Evolutionary conservation across 2,329 filamentous ascomycete genomes (phyloP).

Genomic region (Metarhizium brunneum): DNA sequence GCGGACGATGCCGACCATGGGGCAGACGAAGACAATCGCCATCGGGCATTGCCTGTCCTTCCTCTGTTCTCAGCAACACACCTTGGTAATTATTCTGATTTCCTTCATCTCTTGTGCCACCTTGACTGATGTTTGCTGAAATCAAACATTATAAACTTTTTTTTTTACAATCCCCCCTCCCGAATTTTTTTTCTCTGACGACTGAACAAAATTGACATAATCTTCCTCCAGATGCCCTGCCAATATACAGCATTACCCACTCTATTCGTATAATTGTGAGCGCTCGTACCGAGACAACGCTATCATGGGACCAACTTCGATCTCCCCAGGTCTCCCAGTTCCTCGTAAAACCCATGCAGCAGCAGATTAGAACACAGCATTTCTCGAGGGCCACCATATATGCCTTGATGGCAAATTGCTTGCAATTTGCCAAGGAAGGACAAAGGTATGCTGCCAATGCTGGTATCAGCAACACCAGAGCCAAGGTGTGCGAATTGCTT

Average conservation of each 20-base stretch:
- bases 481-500: conserved; percentile 81
- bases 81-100: conserved; percentile 46
- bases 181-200: background rate
- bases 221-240: conserved; percentile 59
- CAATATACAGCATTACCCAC: conserved; percentile 85
- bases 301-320: conserved; percentile 89
- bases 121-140: too few relatives aligned
- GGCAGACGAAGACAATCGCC: conserved; percentile 36
- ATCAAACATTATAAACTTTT: conserved; percentile 2
- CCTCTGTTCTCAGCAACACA: conserved; percentile 75
- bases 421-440: conserved; percentile 86
- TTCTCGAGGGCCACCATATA: conserved; percentile 83
- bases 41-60: conserved; percentile 36
- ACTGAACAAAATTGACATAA: background rate
- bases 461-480: conserved; percentile 73
- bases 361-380: conserved; percentile 73
- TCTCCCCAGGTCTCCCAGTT: conserved; percentile 97
- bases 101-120: background rate
- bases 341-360: conserved; percentile 88
- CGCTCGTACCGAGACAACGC: conserved; percentile 78
- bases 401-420: conserved; percentile 83
- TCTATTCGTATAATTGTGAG: conserved; percentile 78
- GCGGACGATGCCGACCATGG: conserved; percentile 33
- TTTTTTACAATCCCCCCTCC: background rate
- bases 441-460: conserved; percentile 75